phyloP scores from a whole-genome alignment of 2,329 filamentous ascomycete genomes.

The Colletotrichum truncatum region DNA sequence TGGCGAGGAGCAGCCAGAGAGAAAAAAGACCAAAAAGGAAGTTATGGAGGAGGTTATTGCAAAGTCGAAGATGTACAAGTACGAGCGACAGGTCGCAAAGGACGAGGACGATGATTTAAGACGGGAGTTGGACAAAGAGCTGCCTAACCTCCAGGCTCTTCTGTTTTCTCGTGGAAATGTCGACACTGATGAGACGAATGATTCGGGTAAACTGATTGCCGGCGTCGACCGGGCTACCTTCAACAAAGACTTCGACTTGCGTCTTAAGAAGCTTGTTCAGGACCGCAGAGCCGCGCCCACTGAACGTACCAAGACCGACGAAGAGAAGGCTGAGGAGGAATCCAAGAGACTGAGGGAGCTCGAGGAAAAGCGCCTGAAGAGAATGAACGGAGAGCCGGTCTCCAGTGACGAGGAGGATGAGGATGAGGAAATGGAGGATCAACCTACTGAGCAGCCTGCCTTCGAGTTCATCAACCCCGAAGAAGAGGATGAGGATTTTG shows the following conservation, averaged over 20 bases:
- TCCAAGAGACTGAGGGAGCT: constrained; percentile 80
- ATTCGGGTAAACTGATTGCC: constrained; percentile 43
- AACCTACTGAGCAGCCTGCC: constrained; percentile 41
- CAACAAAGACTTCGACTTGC: constrained; percentile 88
- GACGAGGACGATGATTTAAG: constrained; percentile 93
- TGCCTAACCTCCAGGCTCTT: constrained; percentile 79
- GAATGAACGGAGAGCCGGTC: constrained; percentile 87
- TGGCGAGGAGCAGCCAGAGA: constrained; percentile 70
- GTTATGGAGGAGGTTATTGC: constrained; percentile 98
- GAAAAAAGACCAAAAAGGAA: constrained; percentile 95
- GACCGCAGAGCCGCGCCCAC: constrained; percentile 88
- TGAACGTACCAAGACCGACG: constrained; percentile 89
- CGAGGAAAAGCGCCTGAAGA: constrained; percentile 81
- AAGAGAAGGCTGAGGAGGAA: constrained; percentile 83
- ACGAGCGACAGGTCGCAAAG: constrained; percentile 90
- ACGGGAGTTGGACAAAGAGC: constrained; percentile 83
- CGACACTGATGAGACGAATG: constrained; percentile 35
- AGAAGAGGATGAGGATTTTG: constrained; percentile 66
- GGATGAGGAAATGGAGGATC: constrained; percentile 46
- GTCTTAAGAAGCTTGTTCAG: constrained; percentile 82
- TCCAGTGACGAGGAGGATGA: constrained; percentile 70
- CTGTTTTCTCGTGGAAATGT: constrained; percentile 63
- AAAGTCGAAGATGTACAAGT: constrained; percentile 95
- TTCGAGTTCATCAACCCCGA: constrained; percentile 40
- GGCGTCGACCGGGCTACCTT: constrained; percentile 73